Percentiles rank a stretch among this genome's conserved stretches.
These are phyloP conservation scores for Boletales sp. DNA, from an alignment of 768 basidiomycete genomes.

Conservation along the genomic window DNA sequence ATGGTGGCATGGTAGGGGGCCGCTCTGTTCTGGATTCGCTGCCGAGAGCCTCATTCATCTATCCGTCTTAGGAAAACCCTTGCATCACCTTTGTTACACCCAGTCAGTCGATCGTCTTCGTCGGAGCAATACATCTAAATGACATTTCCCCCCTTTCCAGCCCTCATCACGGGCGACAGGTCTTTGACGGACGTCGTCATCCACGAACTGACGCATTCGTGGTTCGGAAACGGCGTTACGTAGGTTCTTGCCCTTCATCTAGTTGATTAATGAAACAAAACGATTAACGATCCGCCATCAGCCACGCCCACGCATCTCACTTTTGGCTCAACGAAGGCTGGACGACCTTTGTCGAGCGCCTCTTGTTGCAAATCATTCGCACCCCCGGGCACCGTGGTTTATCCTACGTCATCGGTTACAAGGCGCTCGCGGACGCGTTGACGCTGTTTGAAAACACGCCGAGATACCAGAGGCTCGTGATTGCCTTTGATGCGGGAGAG, in stretches of 20 bases:
- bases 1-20: slow-evolving; percentile 72
- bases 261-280: too few species aligned
- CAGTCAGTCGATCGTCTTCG: slow-evolving; percentile 41
- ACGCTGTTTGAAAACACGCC: slow-evolving; percentile 55
- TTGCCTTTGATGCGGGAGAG: slow-evolving; percentile 64
- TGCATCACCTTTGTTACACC: slow-evolving; percentile 88
- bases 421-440: slow-evolving; percentile 69
- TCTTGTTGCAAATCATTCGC: slow-evolving; percentile 67
- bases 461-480: slow-evolving; percentile 74
- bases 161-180: slow-evolving; percentile 84
- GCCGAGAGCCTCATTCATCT: background rate
- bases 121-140: background rate
- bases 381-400: slow-evolving; percentile 77
- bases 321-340: slow-evolving; percentile 94
- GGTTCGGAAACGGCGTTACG: slow-evolving; percentile 93
- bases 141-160: slow-evolving; percentile 28
- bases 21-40: background rate
- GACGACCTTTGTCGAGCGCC: slow-evolving; percentile 91
- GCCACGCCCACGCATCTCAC: slow-evolving; percentile 70
- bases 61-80: slow-evolving; percentile 72
- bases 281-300: slow-evolving; percentile 17
- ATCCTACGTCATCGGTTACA: slow-evolving; percentile 72
- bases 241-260: slow-evolving; percentile 27
- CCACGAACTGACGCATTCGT: slow-evolving; percentile 84
- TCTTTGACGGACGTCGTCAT: slow-evolving; percentile 86